Conservation (phyloP, 129 eudicot genomes). For the Flaveria ramosissima region DNA sequence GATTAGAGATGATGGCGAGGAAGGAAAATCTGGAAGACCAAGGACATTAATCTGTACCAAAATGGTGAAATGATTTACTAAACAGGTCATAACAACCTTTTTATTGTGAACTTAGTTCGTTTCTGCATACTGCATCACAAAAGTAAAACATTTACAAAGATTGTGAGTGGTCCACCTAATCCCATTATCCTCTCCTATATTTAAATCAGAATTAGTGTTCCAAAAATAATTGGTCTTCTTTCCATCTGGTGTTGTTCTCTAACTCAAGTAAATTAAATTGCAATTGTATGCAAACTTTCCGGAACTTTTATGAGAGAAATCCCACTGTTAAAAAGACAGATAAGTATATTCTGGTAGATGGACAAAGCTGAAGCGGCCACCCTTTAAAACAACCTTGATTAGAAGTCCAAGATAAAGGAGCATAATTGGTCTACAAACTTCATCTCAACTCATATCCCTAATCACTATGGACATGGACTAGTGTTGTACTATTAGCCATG, state of each 20-base stretch:
- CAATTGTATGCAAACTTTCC: neutral
- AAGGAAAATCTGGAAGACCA: slow-evolving; percentile 6
- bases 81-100: neutral
- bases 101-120: neutral
- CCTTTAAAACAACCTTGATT: neutral
- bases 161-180: neutral
- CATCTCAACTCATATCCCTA: slow-evolving; percentile 3
- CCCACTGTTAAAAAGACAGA: neutral
- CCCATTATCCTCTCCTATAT: neutral
- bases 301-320: neutral
- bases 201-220: slow-evolving; percentile 11
- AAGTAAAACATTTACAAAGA: neutral
- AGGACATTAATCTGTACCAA: neutral
- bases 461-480: neutral
- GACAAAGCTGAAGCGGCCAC: neutral
- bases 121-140: neutral
- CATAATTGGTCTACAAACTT: slow-evolving; percentile 9
- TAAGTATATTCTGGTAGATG: slow-evolving; percentile 2
- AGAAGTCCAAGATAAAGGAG: neutral
- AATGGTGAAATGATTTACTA: neutral
- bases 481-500: slow-evolving; percentile 17
- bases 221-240: neutral
- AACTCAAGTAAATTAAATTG: neutral
- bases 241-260: neutral
- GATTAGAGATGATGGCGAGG: neutral